Conservation (phyloP, 1,139 yeast species). For the Lodderomyces metapsilosis region DNA sequence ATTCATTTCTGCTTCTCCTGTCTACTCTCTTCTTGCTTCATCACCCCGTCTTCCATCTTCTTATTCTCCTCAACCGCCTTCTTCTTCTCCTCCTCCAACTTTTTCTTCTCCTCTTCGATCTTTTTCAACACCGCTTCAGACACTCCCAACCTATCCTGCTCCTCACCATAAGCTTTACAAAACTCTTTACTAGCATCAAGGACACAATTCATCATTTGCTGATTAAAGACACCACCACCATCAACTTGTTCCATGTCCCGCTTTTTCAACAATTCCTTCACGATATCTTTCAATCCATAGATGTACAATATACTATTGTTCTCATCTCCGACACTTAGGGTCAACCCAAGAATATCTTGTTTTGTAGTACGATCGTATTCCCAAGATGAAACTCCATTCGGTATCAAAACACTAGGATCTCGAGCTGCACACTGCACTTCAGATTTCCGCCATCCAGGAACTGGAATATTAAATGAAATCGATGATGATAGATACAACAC, state of each 20-base stretch:
- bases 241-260: background rate
- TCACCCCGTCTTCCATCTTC: background rate
- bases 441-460: conserved; percentile 31
- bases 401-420: conserved; percentile 33
- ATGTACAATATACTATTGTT: conserved; percentile 31
- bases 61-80: background rate
- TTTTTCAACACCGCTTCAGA: conserved; percentile 8
- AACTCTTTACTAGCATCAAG: conserved; percentile 18
- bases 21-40: background rate
- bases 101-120: conserved; percentile 5
- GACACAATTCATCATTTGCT: conserved; percentile 17
- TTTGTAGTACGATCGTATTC: conserved; percentile 14
- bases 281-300: conserved; percentile 6
- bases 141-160: conserved; percentile 10
- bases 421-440: conserved; percentile 21
- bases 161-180: conserved; percentile 22
- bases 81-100: conserved; percentile 1
- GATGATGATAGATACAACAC: conserved; percentile 35
- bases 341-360: conserved; percentile 30
- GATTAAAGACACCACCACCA: background rate
- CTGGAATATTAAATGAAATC: conserved; percentile 33
- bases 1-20: background rate
- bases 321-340: conserved; percentile 36
- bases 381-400: conserved; percentile 41
- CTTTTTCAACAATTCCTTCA: conserved; percentile 6